Conservation (phyloP, 305 asterid species). For the Fraxinus albicans region DNA sequence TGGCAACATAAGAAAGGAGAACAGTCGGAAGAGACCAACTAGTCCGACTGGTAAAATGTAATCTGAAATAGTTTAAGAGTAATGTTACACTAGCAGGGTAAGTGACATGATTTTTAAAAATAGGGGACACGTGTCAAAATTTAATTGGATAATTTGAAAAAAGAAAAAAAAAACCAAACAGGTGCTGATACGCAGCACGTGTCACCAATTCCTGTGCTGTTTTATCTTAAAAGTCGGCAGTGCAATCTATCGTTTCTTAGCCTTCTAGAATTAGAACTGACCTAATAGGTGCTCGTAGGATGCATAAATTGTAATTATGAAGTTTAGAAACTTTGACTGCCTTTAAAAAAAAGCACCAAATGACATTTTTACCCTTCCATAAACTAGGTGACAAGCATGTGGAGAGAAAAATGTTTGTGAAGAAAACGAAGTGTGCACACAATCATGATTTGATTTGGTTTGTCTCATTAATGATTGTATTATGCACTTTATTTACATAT, state of each 20-base stretch:
- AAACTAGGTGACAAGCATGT: neutral
- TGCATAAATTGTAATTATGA: no score
- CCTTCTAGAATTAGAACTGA: neutral
- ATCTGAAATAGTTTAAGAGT: no score
- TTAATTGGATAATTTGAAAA: no score
- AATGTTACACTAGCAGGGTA: no score
- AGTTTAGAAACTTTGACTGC: neutral
- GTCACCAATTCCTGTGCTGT: no score
- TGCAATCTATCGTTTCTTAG: no score
- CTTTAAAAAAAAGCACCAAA: neutral
- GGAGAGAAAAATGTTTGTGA: neutral
- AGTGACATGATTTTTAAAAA: no score
- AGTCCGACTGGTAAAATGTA: neutral
- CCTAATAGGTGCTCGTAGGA: neutral
- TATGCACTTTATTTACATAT: neutral
- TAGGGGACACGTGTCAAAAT: no score
- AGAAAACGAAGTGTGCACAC: neutral
- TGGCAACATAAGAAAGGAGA: neutral
- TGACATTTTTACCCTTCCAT: neutral
- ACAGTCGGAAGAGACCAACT: neutral
- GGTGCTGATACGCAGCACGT: no score
- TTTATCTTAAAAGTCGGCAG: no score
- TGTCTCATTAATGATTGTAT: neutral
- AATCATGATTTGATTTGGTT: neutral
- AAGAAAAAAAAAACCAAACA: no score